These are phyloP conservation scores for Osmanthus fragrans DNA, from an alignment of 257 asterid genomes.

Conservation along the genomic window DNA sequence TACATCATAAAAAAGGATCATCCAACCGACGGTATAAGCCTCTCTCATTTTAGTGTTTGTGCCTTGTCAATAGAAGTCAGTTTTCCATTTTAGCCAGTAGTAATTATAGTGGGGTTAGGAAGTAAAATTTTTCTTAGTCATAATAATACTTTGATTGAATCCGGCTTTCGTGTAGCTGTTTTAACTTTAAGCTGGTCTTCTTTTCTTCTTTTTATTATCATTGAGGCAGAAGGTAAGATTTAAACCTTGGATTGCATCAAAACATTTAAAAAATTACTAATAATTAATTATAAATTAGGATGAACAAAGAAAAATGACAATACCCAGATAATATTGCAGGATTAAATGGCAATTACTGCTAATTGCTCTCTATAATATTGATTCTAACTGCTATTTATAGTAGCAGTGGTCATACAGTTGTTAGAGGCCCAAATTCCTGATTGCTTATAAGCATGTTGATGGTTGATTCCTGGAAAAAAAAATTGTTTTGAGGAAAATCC, in stretches of 20 bases:
- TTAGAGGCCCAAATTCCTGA: not conserved
- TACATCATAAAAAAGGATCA: not conserved
- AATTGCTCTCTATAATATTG: not conserved
- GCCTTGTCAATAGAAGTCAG: not conserved
- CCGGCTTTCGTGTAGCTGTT: constrained; percentile 11
- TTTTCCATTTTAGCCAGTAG: constrained; percentile 3
- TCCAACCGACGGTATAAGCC: not conserved
- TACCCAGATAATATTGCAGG: not conserved
- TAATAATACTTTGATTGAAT: not conserved
- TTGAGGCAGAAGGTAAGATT: constrained; percentile 8
- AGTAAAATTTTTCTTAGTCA: not conserved
- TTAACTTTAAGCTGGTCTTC: not conserved
- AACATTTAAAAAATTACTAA: not conserved
- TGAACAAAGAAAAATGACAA: not conserved
- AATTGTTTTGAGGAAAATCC: not conserved
- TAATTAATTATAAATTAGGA: not conserved
- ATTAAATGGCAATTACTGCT: not conserved
- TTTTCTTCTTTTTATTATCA: constrained; percentile 5
- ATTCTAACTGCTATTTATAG: not conserved
- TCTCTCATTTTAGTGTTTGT: not conserved
- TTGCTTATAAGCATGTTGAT: not conserved
- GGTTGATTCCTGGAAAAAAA: not conserved
- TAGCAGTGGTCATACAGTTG: not conserved
- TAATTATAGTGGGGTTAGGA: not conserved
- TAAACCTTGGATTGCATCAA: constrained; percentile 7